phyloP scores from a whole-genome alignment of 768 basidiomycete species.

The Rhizopogon vesiculosus region DNA sequence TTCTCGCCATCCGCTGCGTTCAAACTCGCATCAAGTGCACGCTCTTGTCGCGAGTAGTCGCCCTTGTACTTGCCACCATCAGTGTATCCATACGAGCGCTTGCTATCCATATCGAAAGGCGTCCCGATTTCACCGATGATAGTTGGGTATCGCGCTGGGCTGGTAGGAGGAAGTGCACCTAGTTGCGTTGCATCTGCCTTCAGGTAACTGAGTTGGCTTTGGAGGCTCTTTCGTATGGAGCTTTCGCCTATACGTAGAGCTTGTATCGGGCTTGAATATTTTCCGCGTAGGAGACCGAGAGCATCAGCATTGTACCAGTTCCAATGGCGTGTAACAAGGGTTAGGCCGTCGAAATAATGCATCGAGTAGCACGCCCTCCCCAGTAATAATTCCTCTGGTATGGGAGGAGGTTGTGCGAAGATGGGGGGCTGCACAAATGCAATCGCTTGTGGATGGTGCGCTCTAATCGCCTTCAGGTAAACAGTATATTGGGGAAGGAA shows the following conservation, averaged over 20 bases:
- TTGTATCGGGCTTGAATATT: constrained; percentile 61
- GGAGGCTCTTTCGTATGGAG: constrained; percentile 77
- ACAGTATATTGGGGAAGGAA: constrained; percentile 68
- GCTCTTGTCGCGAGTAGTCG: constrained; percentile 74
- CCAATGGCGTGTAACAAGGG: constrained; percentile 90
- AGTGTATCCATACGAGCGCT: constrained; percentile 77
- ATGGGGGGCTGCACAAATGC: constrained; percentile 92
- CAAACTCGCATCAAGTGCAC: constrained; percentile 82
- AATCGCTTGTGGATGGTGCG: constrained; percentile 75
- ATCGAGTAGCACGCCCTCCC: constrained; percentile 71
- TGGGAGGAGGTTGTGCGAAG: constrained; percentile 70
- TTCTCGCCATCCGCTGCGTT: constrained; percentile 77
- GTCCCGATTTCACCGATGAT: constrained; percentile 95
- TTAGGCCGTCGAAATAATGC: constrained; percentile 95
- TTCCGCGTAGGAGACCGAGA: constrained; percentile 83
- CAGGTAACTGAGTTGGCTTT: constrained; percentile 77
- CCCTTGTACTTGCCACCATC: constrained; percentile 64
- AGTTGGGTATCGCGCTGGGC: constrained; percentile 57
- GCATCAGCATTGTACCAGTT: constrained; percentile 97
- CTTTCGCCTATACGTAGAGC: constrained; percentile 80
- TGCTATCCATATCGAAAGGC: constrained; percentile 91
- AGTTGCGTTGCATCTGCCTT: constrained; percentile 68
- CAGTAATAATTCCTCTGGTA: constrained; percentile 50
- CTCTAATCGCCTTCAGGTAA: constrained; percentile 55
- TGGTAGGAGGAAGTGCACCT: constrained; percentile 25